Conservation (phyloP, 2,329 filamentous ascomycete species). For the Trichoderma harzianum region DNA sequence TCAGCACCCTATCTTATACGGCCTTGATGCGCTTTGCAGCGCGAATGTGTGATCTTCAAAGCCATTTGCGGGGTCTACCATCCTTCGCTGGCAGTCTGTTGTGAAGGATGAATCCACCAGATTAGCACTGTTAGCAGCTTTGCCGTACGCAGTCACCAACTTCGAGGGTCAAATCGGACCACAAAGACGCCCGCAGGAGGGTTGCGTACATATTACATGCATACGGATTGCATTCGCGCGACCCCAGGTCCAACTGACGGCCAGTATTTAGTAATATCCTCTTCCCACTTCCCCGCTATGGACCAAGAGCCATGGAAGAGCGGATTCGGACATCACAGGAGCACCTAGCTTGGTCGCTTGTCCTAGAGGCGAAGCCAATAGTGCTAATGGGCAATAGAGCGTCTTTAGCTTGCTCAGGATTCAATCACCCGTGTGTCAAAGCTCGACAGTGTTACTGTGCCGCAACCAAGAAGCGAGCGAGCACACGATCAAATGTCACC, state of each 20-base stretch:
- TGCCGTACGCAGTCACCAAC: neutral
- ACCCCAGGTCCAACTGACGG: neutral
- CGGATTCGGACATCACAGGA: neutral
- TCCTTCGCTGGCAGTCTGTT: neutral
- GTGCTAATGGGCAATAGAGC: neutral
- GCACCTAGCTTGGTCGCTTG: neutral
- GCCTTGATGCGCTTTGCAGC: neutral
- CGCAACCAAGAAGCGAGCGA: neutral
- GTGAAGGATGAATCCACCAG: neutral
- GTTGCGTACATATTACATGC: constrained; percentile 3
- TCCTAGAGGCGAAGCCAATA: neutral
- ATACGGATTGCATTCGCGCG: neutral
- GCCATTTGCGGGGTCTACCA: neutral
- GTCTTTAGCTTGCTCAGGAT: neutral
- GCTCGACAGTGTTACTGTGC: neutral
- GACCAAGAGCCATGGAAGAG: neutral
- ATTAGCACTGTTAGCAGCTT: neutral
- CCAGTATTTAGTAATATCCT: neutral
- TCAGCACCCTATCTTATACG: neutral
- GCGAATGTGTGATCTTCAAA: neutral
- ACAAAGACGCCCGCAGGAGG: constrained; percentile 2
- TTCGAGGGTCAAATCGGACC: neutral
- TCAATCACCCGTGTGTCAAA: neutral
- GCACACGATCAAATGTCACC: constrained; percentile 6
- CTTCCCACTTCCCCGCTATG: neutral